phyloP scores from a whole-genome alignment of 2,329 filamentous ascomycete species.

The Epichloe baconii region DNA sequence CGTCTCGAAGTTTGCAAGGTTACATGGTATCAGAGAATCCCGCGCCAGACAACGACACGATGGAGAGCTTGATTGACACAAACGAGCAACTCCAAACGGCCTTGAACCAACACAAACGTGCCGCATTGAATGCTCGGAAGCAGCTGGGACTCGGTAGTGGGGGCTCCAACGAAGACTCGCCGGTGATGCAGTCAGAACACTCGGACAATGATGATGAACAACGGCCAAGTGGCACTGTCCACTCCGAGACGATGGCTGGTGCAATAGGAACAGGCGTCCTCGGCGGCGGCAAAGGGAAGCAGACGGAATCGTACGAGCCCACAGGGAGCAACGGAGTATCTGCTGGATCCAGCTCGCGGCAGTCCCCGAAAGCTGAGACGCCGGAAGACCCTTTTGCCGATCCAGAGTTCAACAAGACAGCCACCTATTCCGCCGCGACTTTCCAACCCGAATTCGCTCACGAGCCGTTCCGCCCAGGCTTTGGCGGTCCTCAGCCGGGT shows the following conservation, averaged over 20 bases:
- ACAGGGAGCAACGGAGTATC: constrained; percentile 9
- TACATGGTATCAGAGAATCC: constrained; percentile 77
- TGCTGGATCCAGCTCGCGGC: constrained; percentile 14
- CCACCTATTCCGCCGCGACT: constrained; percentile 7
- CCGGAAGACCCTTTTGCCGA: constrained; percentile 24
- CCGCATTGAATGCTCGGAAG: constrained; percentile 52
- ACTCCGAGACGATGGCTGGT: not conserved
- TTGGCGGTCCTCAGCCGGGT: constrained; percentile 9
- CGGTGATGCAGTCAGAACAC: constrained; percentile 14
- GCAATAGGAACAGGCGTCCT: not conserved
- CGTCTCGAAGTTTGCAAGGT: constrained; percentile 66
- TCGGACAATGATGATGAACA: constrained; percentile 11
- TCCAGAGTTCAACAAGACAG: constrained; percentile 7
- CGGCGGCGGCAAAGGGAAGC: constrained; percentile 21
- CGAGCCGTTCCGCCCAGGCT: constrained; percentile 28
- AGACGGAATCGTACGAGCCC: constrained; percentile 16
- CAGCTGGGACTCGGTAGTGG: constrained; percentile 28
- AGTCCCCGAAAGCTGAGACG: constrained; percentile 12
- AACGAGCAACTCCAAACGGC: constrained; percentile 82
- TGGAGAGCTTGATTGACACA: constrained; percentile 85
- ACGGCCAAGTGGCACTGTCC: not conserved
- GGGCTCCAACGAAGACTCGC: constrained; percentile 14
- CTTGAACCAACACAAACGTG: constrained; percentile 72
- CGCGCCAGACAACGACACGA: constrained; percentile 79
- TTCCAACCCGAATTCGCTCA: constrained; percentile 14